A percentile compares a stretch with the other conserved stretches of the same genome.
phyloP scores from a whole-genome alignment of 192 early-diverging fungal species.

The Coemansia sp. region DNA sequence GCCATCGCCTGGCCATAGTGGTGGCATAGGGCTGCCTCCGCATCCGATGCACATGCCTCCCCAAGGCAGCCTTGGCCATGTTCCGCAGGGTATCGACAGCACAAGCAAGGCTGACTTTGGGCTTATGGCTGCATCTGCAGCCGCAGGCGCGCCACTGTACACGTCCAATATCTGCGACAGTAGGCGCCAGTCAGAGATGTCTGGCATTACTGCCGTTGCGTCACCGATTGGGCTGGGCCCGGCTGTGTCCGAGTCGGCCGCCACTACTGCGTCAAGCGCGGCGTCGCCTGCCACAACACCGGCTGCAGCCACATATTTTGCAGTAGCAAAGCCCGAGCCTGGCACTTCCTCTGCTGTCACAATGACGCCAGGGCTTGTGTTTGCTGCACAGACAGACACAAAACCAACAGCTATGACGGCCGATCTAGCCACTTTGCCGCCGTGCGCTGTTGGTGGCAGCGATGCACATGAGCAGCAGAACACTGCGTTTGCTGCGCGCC shows the following conservation, averaged over 20 bases:
- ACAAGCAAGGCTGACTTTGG: slow-evolving; percentile 9
- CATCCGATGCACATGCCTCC: slow-evolving; percentile 1
- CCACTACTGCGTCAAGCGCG: slow-evolving; percentile 19
- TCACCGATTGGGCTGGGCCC: slow-evolving; percentile 32
- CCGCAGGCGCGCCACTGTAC: slow-evolving; percentile 13
- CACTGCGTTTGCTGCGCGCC: slow-evolving; percentile 12
- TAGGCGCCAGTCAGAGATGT: slow-evolving; percentile 54
- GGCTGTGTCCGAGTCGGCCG: slow-evolving; percentile 13
- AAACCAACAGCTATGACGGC: background rate
- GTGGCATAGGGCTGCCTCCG: slow-evolving; percentile 4
- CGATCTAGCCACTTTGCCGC: slow-evolving; percentile 3
- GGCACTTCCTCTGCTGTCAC: background rate
- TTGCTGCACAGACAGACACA: background rate
- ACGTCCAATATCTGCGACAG: slow-evolving; percentile 50
- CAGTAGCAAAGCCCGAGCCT: background rate
- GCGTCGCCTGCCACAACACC: slow-evolving; percentile 35
- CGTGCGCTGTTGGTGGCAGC: background rate
- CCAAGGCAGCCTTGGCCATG: background rate
- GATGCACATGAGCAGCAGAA: background rate
- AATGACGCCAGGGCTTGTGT: background rate
- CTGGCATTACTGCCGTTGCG: slow-evolving; percentile 51
- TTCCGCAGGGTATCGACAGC: background rate
- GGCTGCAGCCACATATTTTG: slow-evolving; percentile 10
- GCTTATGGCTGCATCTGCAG: slow-evolving; percentile 14
- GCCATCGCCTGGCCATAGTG: background rate